These are phyloP conservation scores for Penicillium polonicum DNA, from an alignment of 2,329 filamentous ascomycete species.

Conservation along the genomic window DNA sequence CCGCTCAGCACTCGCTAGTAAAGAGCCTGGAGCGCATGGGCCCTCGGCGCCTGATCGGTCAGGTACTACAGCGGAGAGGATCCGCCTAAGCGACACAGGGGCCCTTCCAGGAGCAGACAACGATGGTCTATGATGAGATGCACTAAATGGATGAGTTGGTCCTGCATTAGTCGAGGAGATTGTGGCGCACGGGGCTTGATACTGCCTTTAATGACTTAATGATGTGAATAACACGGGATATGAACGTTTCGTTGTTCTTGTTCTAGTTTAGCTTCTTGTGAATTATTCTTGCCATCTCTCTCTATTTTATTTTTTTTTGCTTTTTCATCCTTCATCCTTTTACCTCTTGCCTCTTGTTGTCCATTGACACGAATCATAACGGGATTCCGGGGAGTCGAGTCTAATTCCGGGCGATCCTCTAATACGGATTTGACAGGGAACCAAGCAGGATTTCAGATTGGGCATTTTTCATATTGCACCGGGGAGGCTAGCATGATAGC, in stretches of 20 bases:
- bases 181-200: slow-evolving; percentile 2
- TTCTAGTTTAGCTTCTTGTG: slow-evolving; percentile 8
- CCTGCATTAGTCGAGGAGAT: slow-evolving; percentile 1
- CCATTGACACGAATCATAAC: not conserved
- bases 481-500: not conserved
- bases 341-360: not conserved
- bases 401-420: slow-evolving; percentile 7
- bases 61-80: slow-evolving; percentile 58
- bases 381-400: not conserved
- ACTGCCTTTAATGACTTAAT: slow-evolving; percentile 10
- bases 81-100: slow-evolving; percentile 29
- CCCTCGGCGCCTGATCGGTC: slow-evolving; percentile 62
- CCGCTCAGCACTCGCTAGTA: slow-evolving; percentile 52
- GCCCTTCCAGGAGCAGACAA: not conserved
- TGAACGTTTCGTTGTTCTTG: slow-evolving; percentile 3
- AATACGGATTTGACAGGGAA: not conserved
- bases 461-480: not conserved
- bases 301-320: not conserved
- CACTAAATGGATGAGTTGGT: slow-evolving; percentile 1
- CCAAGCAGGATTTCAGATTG: not conserved
- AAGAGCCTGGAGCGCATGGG: slow-evolving; percentile 62
- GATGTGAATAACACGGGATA: slow-evolving; percentile 8
- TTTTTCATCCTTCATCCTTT: slow-evolving; percentile 1
- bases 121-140: not conserved
- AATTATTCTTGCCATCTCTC: not conserved